Evolutionary conservation across 2,329 filamentous ascomycete species (phyloP), one percentile per base, ranked within the genome.

Genomic region (Ophiostoma novo-ulmi): DNA sequence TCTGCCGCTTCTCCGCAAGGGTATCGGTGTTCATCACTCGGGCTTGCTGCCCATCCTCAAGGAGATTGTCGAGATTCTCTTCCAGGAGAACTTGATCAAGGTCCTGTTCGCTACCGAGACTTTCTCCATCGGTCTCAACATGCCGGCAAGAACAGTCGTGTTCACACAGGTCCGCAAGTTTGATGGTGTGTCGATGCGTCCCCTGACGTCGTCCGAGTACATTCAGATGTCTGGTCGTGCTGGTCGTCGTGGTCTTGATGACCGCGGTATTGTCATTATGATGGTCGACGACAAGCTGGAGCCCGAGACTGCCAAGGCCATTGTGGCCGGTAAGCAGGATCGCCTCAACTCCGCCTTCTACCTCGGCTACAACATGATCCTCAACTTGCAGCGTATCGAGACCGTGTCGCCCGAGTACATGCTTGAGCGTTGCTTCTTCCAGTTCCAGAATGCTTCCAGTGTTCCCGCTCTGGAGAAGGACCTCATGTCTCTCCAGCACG

Each of bases 121-220:
- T 0, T 99, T 99, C 81, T 98, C 95, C 4, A 99, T 99, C 74
- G 95, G 95, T 72, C 82, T 99, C 71, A 99, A 99, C 84, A 98
- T 99, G 95, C 95, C 95, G 75, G 95, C 95, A 36, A 97, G 97
- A 83, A 99, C 95, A 0, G 95, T 99, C 1, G 94, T 99, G n/a
- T 99, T 99, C 80, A 97, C 95, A 0, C 94, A 91, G 75, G 93
- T 99, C 11, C 91, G 91, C 69, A 99, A 99, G 78, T 99, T 94
- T 78, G 95, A 99, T 77, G 96, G 96, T 71, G 85, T 89, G 7
- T 85, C 87, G 72, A 87, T 88, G 75, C 87, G 94, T 74, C 96
- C 94, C 80, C 86, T 98, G 26, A 97, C 94, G 0, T 93, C 93
- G 1, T 97, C 93, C 13, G 95, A 99, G 77, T 99, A 98, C 80